Percentiles rank a stretch among this genome's conserved stretches.
These are phyloP conservation scores for Leishmania tarentolae DNA, from an alignment of 208 protist genomes.

Conservation along the genomic window DNA sequence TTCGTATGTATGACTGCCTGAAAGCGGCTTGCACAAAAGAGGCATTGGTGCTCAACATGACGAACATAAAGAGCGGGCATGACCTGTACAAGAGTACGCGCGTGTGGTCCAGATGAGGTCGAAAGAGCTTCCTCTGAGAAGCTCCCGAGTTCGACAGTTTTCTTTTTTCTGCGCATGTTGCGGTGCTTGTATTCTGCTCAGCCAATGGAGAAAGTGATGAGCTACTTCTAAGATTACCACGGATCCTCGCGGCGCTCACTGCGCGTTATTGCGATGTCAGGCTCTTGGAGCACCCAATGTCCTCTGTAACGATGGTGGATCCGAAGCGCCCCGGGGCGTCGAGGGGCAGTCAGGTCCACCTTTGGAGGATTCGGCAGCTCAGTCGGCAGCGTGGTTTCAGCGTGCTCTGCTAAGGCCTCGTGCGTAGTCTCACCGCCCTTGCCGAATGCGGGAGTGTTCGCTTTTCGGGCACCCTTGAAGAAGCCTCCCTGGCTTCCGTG, in stretches of 20 bases:
- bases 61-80: neutral
- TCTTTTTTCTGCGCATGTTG: neutral
- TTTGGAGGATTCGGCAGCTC: conserved; percentile 79
- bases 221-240: conserved; percentile 49
- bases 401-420: conserved; percentile 44
- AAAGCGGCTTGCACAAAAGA: neutral
- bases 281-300: conserved; percentile 89
- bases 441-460: neutral
- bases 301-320: conserved; percentile 66
- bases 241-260: conserved; percentile 76
- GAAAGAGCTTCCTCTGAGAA: neutral
- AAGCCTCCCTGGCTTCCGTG: conserved; percentile 19
- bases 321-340: conserved; percentile 51
- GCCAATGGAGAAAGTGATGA: conserved; percentile 9
- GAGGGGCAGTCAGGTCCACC: conserved; percentile 46
- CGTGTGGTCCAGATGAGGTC: neutral
- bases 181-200: neutral
- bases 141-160: neutral
- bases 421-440: neutral
- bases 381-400: conserved; percentile 65
- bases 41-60: neutral
- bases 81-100: neutral
- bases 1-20: neutral
- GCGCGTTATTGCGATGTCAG: conserved; percentile 86
- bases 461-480: conserved; percentile 30